phyloP scores from a whole-genome alignment of 2,329 filamentous ascomycete genomes.

The Paecilomyces dactylethromorphus region DNA sequence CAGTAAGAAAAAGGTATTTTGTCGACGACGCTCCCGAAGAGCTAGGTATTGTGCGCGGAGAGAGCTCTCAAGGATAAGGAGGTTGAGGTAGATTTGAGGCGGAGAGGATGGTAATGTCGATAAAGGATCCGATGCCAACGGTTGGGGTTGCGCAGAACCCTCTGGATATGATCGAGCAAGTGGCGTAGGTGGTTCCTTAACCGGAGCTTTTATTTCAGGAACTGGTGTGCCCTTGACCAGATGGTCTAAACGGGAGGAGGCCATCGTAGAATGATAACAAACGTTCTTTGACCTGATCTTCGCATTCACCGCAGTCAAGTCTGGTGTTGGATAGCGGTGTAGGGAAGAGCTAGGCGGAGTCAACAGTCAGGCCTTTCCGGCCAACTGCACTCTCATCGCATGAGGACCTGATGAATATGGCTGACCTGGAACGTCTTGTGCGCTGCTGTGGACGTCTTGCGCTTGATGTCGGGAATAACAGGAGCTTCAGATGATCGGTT shows the following conservation, averaged over 20 bases:
- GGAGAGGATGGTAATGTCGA: conserved; percentile 81
- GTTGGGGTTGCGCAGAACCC: conserved; percentile 29
- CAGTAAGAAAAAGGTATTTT: conserved; percentile 87
- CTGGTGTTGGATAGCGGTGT: background rate
- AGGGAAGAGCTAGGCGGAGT: conserved; percentile 2
- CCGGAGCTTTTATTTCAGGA: conserved; percentile 47
- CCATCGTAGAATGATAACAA: conserved; percentile 40
- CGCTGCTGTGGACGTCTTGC: background rate
- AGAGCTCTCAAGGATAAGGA: conserved; percentile 92
- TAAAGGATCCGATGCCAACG: conserved; percentile 58
- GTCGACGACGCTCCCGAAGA: conserved; percentile 75
- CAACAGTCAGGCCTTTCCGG: conserved; percentile 21
- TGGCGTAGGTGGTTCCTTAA: conserved; percentile 34
- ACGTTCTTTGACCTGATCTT: background rate
- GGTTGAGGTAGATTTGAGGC: conserved; percentile 95
- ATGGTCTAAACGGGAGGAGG: conserved; percentile 66
- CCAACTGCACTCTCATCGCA: conserved; percentile 18
- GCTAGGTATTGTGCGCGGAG: conserved; percentile 89
- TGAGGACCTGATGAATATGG: background rate
- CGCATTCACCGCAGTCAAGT: background rate
- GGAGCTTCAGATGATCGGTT: conserved; percentile 3
- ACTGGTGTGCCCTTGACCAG: conserved; percentile 84
- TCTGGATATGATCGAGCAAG: conserved; percentile 20
- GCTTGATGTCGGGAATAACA: background rate
- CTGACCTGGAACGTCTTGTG: background rate